These are phyloP conservation scores for Alternaria postmessia DNA, from an alignment of 2,329 filamentous ascomycete species.

Conservation along the genomic window DNA sequence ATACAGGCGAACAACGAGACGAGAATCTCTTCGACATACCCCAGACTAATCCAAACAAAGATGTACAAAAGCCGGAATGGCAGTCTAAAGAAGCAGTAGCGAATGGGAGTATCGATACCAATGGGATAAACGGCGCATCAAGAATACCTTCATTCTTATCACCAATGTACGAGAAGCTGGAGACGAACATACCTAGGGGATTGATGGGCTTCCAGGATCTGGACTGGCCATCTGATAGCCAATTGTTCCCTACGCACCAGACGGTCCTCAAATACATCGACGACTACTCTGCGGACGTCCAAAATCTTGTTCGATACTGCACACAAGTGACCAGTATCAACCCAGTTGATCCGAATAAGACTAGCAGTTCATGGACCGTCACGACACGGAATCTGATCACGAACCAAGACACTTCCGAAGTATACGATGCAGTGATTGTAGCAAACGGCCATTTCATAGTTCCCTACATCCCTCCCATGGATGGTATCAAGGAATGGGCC, in stretches of 20 bases:
- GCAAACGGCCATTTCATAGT: slow-evolving; percentile 60
- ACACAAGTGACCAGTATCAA: slow-evolving; percentile 72
- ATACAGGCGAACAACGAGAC: slow-evolving; percentile 63
- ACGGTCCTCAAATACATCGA: slow-evolving; percentile 78
- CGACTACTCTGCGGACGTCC: slow-evolving; percentile 73
- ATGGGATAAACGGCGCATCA: background rate
- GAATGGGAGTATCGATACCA: background rate
- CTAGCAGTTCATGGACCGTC: slow-evolving; percentile 65
- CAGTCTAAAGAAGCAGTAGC: slow-evolving; percentile 8
- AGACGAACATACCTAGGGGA: slow-evolving; percentile 84
- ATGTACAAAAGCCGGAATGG: slow-evolving; percentile 70
- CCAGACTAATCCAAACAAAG: slow-evolving; percentile 69
- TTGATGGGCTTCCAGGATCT: slow-evolving; percentile 83
- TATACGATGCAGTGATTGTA: slow-evolving; percentile 63
- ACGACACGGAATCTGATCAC: slow-evolving; percentile 61
- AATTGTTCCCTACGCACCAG: slow-evolving; percentile 77
- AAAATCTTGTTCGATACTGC: slow-evolving; percentile 72
- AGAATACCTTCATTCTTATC: slow-evolving; percentile 73
- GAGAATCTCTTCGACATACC: slow-evolving; percentile 64
- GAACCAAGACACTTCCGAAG: slow-evolving; percentile 48
- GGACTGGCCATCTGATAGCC: slow-evolving; percentile 68
- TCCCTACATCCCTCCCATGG: slow-evolving; percentile 55
- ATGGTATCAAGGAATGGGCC: slow-evolving; percentile 53
- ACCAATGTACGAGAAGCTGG: slow-evolving; percentile 80
- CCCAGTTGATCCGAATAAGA: slow-evolving; percentile 33